Conservation (phyloP, 2,329 filamentous ascomycete genomes). For the Aureobasidium sp. region DNA sequence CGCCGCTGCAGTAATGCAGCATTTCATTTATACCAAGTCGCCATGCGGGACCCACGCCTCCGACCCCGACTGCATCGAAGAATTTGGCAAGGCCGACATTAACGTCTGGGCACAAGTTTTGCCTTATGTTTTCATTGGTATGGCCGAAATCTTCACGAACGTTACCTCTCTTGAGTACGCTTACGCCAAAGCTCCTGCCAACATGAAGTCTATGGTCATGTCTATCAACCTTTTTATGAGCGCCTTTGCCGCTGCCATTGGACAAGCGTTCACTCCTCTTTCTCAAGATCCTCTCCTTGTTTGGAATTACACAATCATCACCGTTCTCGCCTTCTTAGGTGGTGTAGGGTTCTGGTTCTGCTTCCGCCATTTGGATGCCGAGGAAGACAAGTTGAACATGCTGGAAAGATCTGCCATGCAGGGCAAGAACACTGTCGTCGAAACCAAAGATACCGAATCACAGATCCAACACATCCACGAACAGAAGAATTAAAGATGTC, state of each 20-base stretch:
- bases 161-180: slow-evolving; percentile 39
- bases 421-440: background rate
- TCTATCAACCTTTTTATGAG: slow-evolving; percentile 51
- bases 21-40: slow-evolving; percentile 44
- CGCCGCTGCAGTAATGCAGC: slow-evolving; percentile 47
- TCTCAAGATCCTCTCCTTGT: slow-evolving; percentile 55
- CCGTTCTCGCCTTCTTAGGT: slow-evolving; percentile 53
- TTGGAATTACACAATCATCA: slow-evolving; percentile 60
- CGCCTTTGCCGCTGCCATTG: slow-evolving; percentile 51
- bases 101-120: slow-evolving; percentile 37
- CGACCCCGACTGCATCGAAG: slow-evolving; percentile 2
- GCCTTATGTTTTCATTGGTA: slow-evolving; percentile 36
- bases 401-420: slow-evolving; percentile 21
- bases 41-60: slow-evolving; percentile 36
- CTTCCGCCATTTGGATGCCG: slow-evolving; percentile 54
- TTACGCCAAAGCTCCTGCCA: slow-evolving; percentile 37
- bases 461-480: background rate
- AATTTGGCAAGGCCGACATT: slow-evolving; percentile 19
- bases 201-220: slow-evolving; percentile 41
- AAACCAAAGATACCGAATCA: background rate
- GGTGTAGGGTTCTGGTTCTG: slow-evolving; percentile 59
- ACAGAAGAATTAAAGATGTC: background rate
- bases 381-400: slow-evolving; percentile 63
- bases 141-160: slow-evolving; percentile 35
- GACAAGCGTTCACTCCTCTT: slow-evolving; percentile 51